Evolutionary conservation across 139 green algal species (phyloP), one percentile per base, ranked within the genome.

Genomic region (Chlamydomonas eustigma): DNA sequence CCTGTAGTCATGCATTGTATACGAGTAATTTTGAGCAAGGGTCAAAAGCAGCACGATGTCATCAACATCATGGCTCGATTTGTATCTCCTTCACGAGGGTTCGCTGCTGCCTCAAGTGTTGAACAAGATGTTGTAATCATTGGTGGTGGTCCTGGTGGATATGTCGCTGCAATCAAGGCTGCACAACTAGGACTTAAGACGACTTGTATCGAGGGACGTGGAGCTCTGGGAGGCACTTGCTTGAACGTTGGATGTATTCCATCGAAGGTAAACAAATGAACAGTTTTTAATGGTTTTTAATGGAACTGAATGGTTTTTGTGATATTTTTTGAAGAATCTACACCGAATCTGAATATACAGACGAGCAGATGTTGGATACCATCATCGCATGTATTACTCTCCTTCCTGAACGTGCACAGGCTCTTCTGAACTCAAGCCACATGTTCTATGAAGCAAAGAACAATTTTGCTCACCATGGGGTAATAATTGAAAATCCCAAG

Each of bases 191-290:
- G 96, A 0, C 71, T 99, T 76, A 98, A 97, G 70, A 91, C 94
- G 2, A 88, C 93, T 0, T 99, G 96, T 74, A 88, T 99, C 12
- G 96, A 99, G 77, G 94, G 93, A 0, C 87, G 96, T 1, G 96
- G 96, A 24, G 75, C 82, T 0, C 82, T 99, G 31, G 96, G 96
- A 12, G 96, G 96, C 28, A 98, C 95, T 0, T 99, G 96, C 87
- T 86, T 99, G 4, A 99, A 99, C 74, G 95, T 99, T 2, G 96
- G 96, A 12, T 99, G 94, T 86, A 98, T 98, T 39, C 93, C 96
- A 1, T 96, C 92, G 24, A 98, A 98, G 87, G 88, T 88, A 28
- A 68, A 22, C 44, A 22, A 12, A 58, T 22, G 44, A 12, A 58
- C 22, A 22, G 44, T 12, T 22, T 58, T 12, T 28, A 12, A 58